Evolutionary conservation across 768 basidiomycete genomes (phyloP), one percentile per base, ranked within the genome.

Genomic region (Solioccasus polychromus): DNA sequence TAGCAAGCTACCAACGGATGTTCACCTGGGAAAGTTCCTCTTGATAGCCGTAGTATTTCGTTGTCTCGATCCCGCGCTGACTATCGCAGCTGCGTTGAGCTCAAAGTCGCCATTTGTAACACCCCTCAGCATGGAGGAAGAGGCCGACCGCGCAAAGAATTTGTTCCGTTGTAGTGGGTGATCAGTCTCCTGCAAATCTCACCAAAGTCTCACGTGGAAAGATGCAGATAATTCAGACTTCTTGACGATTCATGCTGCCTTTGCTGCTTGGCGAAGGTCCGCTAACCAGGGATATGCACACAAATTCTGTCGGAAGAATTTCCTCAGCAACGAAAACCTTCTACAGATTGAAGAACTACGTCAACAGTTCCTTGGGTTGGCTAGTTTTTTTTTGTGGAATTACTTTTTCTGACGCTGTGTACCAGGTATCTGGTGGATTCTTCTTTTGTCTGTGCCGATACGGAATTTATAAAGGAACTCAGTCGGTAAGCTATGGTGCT

Each of bases 261-360:
- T 93, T 67, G 68, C 81, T 5, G 85, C 82, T 50, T 98, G 94
- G 93, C 75, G 94, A 23, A 74, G 78, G 26, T 87, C 77, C 22
- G 72, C 77, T 7, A 89, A 87, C 53, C 69, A 75, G 19, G 69
- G 68, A 31, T 72, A 71, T 54, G 82, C 82, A 43, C 74, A 82
- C 45, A 82, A 85, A 44, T 93, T 93, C 60, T 94, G 92, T 65
- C 77, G 82, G 55, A 71, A 68, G 37, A 88, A 88, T 60, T 94
- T 80, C 54, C 71, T 95, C 28, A 92, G 88, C 52, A 82, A 92
- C 54, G 91, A 92, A 83, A 97, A 92, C 61, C 71, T 99, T 39
- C 85, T 92, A 68, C 92, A 96, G 67, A 95, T 99, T 24, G 95
- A 98, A 64, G 95, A 97, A 60, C 76, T 97, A 28, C 82, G 94